Base-by-base conservation (phyloP, 805 yeast species). In the Ogataea wickerhamii region DNA sequence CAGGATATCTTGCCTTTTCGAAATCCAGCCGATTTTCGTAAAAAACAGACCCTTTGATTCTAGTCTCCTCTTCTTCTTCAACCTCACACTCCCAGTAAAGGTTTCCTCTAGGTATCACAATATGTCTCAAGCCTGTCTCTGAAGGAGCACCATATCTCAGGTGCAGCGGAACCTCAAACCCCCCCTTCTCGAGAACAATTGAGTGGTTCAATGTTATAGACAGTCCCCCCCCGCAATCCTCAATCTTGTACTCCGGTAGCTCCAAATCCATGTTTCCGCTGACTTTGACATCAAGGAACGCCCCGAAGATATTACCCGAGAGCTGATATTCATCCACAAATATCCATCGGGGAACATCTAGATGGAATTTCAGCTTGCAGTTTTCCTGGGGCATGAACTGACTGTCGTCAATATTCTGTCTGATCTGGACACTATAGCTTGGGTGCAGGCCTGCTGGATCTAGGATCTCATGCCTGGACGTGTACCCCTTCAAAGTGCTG, bases 111-210 rank as follows among this genome's bases (percentile, higher is more conserved):
- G 62, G 55, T 7, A 51, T 17, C 18, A 22, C 18, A 6, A 45
- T 31, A 4, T 20, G 14, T 12, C 23, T 26, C n/a, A 20, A 20
- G 3, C 49, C 51, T 3, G 36, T 26, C 1, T 12, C 11, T 8
- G 17, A 18, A 3, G 66, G 66, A 16, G 38, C 41, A 1, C 53
- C 56, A 28, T 61, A 61, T 20, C 66, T 41, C 25, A 55, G 34
- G 48, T 61, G 66, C 34, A 61, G 36, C 2, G 65, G 65, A 10
- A 61, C n/a, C 28, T 54, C 54, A 35, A 61, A 53, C 8, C 47
- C 52, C 1, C 23, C 22, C 19, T 36, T 26, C 12, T 28, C 19
- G 11, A 35, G 7, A 13, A 50, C 41, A 18, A 45, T 21, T 1
- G 45, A 26, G 3, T 41, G 45, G 14, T 53, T 47, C 28, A 61